phyloP scores from a whole-genome alignment of 345 rosid species.

The Geranium brycei region DNA sequence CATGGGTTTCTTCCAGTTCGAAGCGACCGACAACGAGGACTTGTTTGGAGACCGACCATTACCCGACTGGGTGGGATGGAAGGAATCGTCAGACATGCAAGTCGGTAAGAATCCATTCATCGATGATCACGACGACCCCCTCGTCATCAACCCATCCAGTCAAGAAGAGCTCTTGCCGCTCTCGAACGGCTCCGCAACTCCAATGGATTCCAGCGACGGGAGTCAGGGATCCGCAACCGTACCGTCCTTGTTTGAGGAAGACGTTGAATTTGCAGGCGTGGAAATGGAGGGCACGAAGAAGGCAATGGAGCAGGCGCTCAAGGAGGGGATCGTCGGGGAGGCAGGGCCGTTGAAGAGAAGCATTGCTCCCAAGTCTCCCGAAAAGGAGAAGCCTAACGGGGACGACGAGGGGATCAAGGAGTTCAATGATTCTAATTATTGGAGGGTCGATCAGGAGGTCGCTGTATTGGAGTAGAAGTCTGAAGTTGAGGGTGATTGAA shows the following conservation, averaged over 20 bases:
- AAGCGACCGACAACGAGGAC: conserved; percentile 39
- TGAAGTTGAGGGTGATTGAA: no score
- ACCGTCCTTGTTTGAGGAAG: conserved; percentile 81
- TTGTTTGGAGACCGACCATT: conserved; percentile 40
- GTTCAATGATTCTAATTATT: conserved; percentile 80
- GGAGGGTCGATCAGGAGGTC: conserved; percentile 91
- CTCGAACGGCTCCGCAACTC: conserved; percentile 3
- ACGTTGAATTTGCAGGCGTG: conserved; percentile 89
- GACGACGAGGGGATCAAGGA: conserved; percentile 50
- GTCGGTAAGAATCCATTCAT: conserved; percentile 52
- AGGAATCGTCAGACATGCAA: conserved; percentile 47
- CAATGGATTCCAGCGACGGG: conserved; percentile 16
- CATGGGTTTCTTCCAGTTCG: conserved; percentile 42
- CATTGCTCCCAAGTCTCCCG: conserved; percentile 31
- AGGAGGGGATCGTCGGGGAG: conserved; percentile 90
- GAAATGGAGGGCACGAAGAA: conserved; percentile 81
- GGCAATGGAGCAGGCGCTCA: conserved; percentile 89
- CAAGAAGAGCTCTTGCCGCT: conserved; percentile 41
- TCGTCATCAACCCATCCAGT: conserved; percentile 24
- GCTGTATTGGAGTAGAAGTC: conserved; percentile 52
- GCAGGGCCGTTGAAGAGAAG: conserved; percentile 77
- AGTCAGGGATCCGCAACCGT: conserved; percentile 30
- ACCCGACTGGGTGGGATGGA: conserved; percentile 92
- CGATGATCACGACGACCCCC: conserved; percentile 34
- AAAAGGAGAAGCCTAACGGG: conserved; percentile 42